These are phyloP conservation scores for Sporothrix pseudoabietina DNA, from an alignment of 2,329 filamentous ascomycete genomes.

Conservation along the genomic window DNA sequence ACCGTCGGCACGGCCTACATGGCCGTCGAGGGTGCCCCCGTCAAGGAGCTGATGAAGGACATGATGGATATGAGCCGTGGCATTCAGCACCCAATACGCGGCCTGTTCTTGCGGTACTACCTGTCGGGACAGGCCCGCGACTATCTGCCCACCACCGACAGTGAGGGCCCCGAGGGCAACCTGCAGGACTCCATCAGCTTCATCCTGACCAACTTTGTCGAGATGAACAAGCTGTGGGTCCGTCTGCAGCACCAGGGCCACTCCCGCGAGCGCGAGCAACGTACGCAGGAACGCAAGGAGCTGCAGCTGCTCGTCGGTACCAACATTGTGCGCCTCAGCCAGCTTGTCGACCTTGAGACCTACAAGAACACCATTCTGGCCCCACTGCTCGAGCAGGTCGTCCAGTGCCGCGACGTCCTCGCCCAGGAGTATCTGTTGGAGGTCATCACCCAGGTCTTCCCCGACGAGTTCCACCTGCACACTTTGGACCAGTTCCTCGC, in stretches of 20 bases:
- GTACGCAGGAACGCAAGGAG: conserved; percentile 93
- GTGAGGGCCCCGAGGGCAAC: conserved; percentile 93
- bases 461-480: conserved; percentile 96
- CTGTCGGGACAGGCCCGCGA: conserved; percentile 93
- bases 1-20: conserved; percentile 99
- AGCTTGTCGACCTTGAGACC: conserved; percentile 89
- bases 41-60: conserved; percentile 99
- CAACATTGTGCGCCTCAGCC: conserved; percentile 92
- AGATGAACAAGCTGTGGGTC: conserved; percentile 99
- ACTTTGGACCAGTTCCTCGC: conserved; percentile 94
- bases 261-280: conserved; percentile 88
- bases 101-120: conserved; percentile 94
- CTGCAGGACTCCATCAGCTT: conserved; percentile 98
- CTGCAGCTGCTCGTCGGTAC: conserved; percentile 93
- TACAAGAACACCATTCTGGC: conserved; percentile 90
- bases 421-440: conserved; percentile 97
- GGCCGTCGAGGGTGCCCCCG: conserved; percentile 95
- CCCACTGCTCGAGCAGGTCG: conserved; percentile 91
- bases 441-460: conserved; percentile 98
- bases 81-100: conserved; percentile 94
- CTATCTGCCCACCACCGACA: conserved; percentile 74
- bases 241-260: conserved; percentile 96
- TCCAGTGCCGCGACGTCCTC: conserved; percentile 94
- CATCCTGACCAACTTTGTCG: conserved; percentile 96
- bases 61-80: conserved; percentile 99